These are phyloP conservation scores for Globisporangium uncinulatum DNA, from an alignment of 352 stramenopile species.

Conservation along the genomic window DNA sequence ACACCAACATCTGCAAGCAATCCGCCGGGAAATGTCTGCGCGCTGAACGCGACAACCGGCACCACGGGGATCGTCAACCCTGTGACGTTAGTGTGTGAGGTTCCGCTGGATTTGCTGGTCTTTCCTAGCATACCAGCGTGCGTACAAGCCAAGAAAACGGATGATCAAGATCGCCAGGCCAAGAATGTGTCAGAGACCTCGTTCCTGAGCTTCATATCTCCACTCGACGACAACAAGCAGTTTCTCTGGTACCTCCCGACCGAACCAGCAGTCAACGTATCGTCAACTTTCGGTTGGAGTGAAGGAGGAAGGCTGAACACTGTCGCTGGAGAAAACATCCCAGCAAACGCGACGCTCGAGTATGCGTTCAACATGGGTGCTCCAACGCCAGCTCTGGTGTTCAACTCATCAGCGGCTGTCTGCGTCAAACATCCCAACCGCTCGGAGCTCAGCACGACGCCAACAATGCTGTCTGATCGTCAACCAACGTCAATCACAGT, in stretches of 20 bases:
- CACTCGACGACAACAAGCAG: conserved; percentile 2
- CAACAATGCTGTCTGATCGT: no score
- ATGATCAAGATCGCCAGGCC: no score
- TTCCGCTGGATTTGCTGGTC: background rate
- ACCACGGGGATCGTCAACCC: background rate
- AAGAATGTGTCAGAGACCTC: no score
- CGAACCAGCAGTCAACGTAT: conserved; percentile 20
- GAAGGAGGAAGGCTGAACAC: conserved; percentile 28
- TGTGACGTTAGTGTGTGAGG: background rate
- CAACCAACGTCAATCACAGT: no score
- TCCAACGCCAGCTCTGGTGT: no score
- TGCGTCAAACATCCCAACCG: no score
- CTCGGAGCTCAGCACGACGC: no score
- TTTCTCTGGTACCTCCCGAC: conserved; percentile 19
- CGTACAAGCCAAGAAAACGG: no score
- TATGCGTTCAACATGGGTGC: conserved; percentile 24
- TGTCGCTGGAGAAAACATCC: conserved; percentile 25
- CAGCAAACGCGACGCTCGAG: conserved; percentile 12
- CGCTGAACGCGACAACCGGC: background rate
- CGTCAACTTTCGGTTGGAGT: conserved; percentile 22
- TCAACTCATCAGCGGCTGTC: no score
- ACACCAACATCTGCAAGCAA: background rate
- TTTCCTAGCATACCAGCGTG: background rate
- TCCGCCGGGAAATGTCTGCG: background rate
- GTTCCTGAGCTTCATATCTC: conserved; percentile 21